Conservation (phyloP, 139 green algal species). For the Chloropicon primus region DNA sequence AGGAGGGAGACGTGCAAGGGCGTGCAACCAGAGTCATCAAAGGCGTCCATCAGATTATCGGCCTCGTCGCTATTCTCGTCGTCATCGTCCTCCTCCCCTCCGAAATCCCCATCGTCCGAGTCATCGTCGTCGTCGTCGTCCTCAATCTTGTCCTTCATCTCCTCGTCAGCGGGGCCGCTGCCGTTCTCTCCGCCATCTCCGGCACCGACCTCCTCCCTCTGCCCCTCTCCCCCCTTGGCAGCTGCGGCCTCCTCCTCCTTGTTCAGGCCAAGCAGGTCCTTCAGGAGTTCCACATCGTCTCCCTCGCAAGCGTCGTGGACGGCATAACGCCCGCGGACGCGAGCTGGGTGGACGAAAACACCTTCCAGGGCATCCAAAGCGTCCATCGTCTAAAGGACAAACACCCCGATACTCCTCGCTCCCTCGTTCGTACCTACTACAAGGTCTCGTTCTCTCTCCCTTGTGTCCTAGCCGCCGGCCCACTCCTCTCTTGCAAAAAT, state of each 20-base stretch:
- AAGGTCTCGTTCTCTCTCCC: too few relatives aligned
- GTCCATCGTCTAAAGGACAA: too few relatives aligned
- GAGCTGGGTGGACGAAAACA: background rate
- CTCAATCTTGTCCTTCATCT: slow-evolving; percentile 19
- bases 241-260: background rate
- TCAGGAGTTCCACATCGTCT: slow-evolving; percentile 30
- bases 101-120: background rate
- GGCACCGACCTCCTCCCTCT: background rate
- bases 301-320: slow-evolving; percentile 50
- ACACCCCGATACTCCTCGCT: too few relatives aligned
- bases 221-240: background rate
- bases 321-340: background rate
- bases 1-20: slow-evolving; percentile 70
- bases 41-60: slow-evolving; percentile 19
- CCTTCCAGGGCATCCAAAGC: background rate
- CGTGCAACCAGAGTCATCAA: slow-evolving; percentile 44
- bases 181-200: background rate
- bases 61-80: background rate
- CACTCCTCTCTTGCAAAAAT: too few relatives aligned
- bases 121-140: background rate
- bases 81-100: background rate
- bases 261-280: slow-evolving; percentile 21
- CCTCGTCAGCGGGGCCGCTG: background rate
- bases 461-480: too few relatives aligned
- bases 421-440: too few relatives aligned